phyloP scores from a whole-genome alignment of 2,329 filamentous ascomycete species.

The Aspergillus awamori region DNA sequence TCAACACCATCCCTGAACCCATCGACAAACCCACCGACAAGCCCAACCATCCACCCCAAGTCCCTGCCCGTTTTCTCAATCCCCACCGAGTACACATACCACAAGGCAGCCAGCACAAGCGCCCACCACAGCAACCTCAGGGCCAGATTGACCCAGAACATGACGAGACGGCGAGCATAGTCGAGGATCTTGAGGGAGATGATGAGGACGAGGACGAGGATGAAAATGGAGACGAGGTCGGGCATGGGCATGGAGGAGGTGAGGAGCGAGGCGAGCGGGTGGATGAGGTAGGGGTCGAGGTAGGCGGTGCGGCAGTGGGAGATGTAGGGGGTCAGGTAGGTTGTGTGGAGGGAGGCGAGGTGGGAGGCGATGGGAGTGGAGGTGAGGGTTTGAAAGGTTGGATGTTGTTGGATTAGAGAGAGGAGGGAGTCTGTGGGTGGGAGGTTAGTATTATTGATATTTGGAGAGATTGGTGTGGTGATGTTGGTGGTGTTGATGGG shows the following conservation, averaged over 20 bases:
- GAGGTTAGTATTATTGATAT: background rate
- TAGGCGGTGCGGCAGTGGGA: conserved; percentile 16
- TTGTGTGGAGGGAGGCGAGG: conserved; percentile 15
- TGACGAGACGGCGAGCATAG: conserved; percentile 70
- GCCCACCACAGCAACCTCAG: conserved; percentile 68
- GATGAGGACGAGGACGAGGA: conserved; percentile 65
- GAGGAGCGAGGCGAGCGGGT: conserved; percentile 38
- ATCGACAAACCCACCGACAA: conserved; percentile 64
- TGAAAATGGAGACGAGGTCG: conserved; percentile 40
- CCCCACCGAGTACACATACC: conserved; percentile 56
- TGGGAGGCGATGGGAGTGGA: conserved; percentile 19
- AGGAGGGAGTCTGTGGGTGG: conserved; percentile 16
- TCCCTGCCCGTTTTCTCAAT: conserved; percentile 38
- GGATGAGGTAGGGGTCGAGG: conserved; percentile 26
- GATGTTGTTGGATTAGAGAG: conserved; percentile 20
- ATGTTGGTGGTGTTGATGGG: background rate
- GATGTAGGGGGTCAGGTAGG: conserved; percentile 18
- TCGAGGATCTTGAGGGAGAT: conserved; percentile 66
- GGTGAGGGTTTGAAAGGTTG: conserved; percentile 20
- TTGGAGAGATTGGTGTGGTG: too few species aligned
- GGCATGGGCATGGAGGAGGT: conserved; percentile 38
- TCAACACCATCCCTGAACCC: conserved; percentile 54
- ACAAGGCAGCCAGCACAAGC: conserved; percentile 55
- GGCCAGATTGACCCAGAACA: conserved; percentile 75
- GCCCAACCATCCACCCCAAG: conserved; percentile 60